phyloP scores from a whole-genome alignment of 2,329 filamentous ascomycete genomes.

The Shiraia bambusicola region DNA sequence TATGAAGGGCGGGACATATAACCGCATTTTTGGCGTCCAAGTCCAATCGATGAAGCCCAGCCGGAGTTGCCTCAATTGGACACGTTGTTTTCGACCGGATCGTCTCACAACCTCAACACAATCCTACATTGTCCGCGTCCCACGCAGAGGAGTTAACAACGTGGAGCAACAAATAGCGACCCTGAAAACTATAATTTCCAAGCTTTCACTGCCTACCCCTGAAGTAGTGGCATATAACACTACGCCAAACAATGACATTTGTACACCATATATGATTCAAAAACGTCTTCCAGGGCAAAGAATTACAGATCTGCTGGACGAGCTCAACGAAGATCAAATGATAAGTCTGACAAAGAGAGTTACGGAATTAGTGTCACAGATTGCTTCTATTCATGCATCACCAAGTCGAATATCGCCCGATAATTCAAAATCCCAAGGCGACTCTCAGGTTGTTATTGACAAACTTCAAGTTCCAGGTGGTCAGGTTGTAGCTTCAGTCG shows the following conservation, averaged over 20 bases:
- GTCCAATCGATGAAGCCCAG: conserved; percentile 3
- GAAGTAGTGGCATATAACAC: conserved; percentile 1
- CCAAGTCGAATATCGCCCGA: conserved; percentile 3
- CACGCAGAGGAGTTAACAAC: background rate
- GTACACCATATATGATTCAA: conserved; percentile 4
- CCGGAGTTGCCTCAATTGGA: conserved; percentile 1
- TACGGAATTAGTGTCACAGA: background rate
- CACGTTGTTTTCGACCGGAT: background rate
- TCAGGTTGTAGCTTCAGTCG: background rate
- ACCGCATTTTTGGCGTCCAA: conserved; percentile 22
- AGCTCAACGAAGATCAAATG: conserved; percentile 4
- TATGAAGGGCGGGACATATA: conserved; percentile 24
- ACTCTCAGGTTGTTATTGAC: background rate
- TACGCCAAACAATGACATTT: background rate
- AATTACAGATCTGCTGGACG: background rate
- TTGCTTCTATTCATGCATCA: background rate
- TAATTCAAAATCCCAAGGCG: background rate
- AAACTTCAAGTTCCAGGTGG: conserved; percentile 4
- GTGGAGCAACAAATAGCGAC: conserved; percentile 6
- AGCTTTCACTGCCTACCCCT: conserved; percentile 5
- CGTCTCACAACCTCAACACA: fast-evolving
- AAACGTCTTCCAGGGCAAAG: background rate
- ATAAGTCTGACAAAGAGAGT: background rate
- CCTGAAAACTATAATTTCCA: background rate
- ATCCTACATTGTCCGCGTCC: conserved; percentile 13